Evolutionary conservation across 768 basidiomycete genomes (phyloP), one percentile per base, ranked within the genome.

Genomic region (Rhizopogon vinicolor): DNA sequence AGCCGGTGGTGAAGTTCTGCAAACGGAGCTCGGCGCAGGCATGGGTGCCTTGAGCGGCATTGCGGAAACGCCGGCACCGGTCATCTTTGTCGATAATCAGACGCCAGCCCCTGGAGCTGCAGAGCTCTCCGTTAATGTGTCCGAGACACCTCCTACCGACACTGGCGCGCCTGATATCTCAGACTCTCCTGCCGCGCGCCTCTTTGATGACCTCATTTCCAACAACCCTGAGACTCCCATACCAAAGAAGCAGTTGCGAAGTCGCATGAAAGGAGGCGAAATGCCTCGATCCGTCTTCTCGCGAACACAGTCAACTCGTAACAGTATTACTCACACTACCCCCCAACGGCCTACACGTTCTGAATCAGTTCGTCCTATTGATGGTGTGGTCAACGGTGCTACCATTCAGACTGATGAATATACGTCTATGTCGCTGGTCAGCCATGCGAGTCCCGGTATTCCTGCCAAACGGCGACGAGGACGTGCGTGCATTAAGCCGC

Each of bases 381-480:
- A 53, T 33, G 58, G 43, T 52, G 25, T 8, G 37, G 51, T 43
- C 2, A 55, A 49, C 44, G 60, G 57, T 49, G 52, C 51, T 13
- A 44, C 46, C 18, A 54, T 58, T 46, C 29, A 51, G 10, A 14
- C 59, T n/a, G 50, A 35, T 41, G 62, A 60, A 39, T 52, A 45
- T 31, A 40, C 52, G 4, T 39, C 22, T 29, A 52, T 28, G 31
- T 48, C 25, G 25, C 25, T 25, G 25, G 25, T 25, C 4, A 4
- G 45, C 39, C 14, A 7, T 16, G 35, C 48, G 22, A 49, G 48
- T 37, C 29, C 58, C 14, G 43, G 46, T 31, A 22, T 61, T 2
- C 50, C 56, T 41, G 44, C 29, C 59, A 78, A 77, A 51, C 71
- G 68, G 44, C 69, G 64, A 19, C 67, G 71, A 45, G 68, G 66